Base-by-base conservation (phyloP, 176 grass and related monocot genomes). In the Aegilops speltoides region DNA sequence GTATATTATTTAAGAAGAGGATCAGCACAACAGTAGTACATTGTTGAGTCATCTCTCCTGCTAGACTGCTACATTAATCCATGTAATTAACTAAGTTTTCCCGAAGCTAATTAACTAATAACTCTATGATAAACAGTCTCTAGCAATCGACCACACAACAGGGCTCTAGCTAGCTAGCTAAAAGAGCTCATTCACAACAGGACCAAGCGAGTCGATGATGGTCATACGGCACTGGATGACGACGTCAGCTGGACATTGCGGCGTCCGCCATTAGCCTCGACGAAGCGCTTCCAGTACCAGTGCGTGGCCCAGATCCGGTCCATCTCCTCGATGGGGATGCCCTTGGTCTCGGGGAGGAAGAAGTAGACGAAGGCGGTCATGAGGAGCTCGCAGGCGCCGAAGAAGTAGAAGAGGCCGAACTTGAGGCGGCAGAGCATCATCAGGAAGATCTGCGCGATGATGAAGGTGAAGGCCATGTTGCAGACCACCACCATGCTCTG, bases 361-460 rank as follows among this genome's bases (percentile, higher is more conserved):
- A 90, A 72, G 40, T 29, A 86, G 79, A 90, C 31, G 73, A 90
- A 90, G 29, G 26, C 1, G 10, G 88, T 89, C 88, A 89, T 85
- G 82, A 80, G 4, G 40, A 89, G 9, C 88, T 89, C 88, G 75
- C 95, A 97, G 0, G 78, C 79, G 8, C 87, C 93, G 83, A 85
- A 95, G 77, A 77, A 92, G 7, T 83, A 79, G 59, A 92, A 95
- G 75, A 85, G 87, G 17, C 69, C 90, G 13, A 59, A 82, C 78
- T 90, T 95, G 82, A 95, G 86, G 22, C 59, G 72, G 85, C 93
- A 95, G 61, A 95, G 78, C 90, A 95, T 95, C 66, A 85, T 64
- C 17, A 95, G 90, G 77, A 95, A 95, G 64, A 73, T 84, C 76
- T 92, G 89, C 9, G 91, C 80, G 85, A 95, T 92, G 60, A 85